Evolutionary conservation across 805 yeast species (phyloP), one percentile per base, ranked within the genome.

Genomic region (Hanseniaspora vineae): DNA sequence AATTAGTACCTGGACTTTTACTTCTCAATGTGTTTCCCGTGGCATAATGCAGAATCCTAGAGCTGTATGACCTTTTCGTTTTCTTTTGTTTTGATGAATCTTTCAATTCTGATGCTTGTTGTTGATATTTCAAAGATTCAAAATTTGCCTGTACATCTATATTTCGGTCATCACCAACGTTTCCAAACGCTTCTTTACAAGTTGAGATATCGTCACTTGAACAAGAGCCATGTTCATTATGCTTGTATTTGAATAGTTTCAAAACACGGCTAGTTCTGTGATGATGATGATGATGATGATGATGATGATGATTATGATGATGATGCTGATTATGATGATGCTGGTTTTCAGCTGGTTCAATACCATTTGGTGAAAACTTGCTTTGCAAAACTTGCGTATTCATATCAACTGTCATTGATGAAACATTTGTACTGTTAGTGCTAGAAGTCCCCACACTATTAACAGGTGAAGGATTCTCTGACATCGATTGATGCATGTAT

Each of bases 41-140:
- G 14, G 44, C 47, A 14, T 31, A 45, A 48, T 31, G 46, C 42
- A 39, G 39, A 50, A 32, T 37, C 29, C 44, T 39, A 29, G 39
- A 32, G 33, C 32, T 44, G 29, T 35, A 40, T 31, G 40, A 37
- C n/a, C 40, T 9, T 37, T 37, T 37, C 19, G 40, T 39, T 39
- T 10, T 9, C 11, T 32, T 31, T 31, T 31, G 46, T 10, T 46
- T 32, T 20, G 40, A 35, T 10, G 49, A 31, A 9, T 49, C 32
- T 12, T 33, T 11, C 8, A 23, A 23, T 23, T 23, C 29, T 23
- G 29, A 23, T 5, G 29, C 29, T 23, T 23, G 29, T 8, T 23
- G 29, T 23, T 23, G 29, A 23, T 35, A 42, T 15, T 42, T 42
- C 33, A 46, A 39, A 42, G 46, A 32, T 42, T 35, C 46, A 14